Evolutionary conservation across 208 protist genomes (phyloP), one percentile per base, ranked within the genome.

Genomic region (Trypanosoma lewisi): DNA sequence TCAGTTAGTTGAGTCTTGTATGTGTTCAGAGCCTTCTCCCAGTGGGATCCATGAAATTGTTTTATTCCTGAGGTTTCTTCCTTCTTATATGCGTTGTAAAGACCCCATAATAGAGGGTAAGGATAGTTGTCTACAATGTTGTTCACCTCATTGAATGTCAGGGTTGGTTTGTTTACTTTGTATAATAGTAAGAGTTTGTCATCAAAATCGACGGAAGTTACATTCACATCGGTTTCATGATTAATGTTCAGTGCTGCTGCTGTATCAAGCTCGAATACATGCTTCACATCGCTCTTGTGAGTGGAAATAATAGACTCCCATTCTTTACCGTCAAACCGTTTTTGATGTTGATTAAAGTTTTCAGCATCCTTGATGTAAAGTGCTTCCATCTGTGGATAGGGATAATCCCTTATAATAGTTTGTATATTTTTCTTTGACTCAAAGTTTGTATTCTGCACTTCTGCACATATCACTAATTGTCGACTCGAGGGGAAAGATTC

Each of bases 301-400:
- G 33, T 48, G 2, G 68, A 39, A 9, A 83, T 11, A 23, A 92
- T 77, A 42, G 66, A 58, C 23, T 34, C 33, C 80, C 83, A 90
- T 63, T 52, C 60, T 31, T 75, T 72, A 41, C 83, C 83, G 44
- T 61, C 67, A 49, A 90, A 87, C 52, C 63, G 73, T 63, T 85
- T 76, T 62, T 85, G 75, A 51, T 85, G 78, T 58, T 76, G 53
- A 45, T 17, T 70, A 45, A 23, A 41, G 41, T 45, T 69, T 21
- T 19, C 52, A 62, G 72, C 62, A 25, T 77, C 77, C 51, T 84
- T 76, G 33, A 87, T 70, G 73, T 93, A 89, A 30, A 89, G 70
- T 16, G 52, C 44, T 36, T 78, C 47, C 33, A 89, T 57, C 52
- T 70, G 76, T 25, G 63, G 67, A 64, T 87, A 93, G 17, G 30